Evolutionary conservation across 2,329 filamentous ascomycete species (phyloP), one percentile per base, ranked within the genome.

Genomic region (Arthroderma uncinatum): DNA sequence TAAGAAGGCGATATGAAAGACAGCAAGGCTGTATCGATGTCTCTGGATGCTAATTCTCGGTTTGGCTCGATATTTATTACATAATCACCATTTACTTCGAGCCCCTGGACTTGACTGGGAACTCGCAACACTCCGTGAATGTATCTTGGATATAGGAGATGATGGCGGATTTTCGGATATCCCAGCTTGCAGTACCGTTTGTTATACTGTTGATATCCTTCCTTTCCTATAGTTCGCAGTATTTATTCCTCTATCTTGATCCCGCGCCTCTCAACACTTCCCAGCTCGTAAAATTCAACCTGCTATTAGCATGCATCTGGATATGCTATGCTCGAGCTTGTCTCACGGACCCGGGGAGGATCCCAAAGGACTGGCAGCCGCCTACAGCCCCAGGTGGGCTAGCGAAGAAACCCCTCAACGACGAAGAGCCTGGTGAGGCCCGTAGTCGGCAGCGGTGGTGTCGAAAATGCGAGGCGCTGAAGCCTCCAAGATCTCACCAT

Each of bases 401-500:
- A 10, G 4, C 12, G n/a, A 30, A n/a, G 21, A 60, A 64, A 9
- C 57, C 64, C 3, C 53, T 42, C 14, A 37, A 61, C 47, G 63
- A 64, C 39, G 55, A 58, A 12, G 63, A 66, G 10, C 33, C 5
- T 5, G 9, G 14, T 7, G 50, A 48, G n/a, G 19, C 21, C 30
- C 34, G 1, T 16, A 37, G 59, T 23, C 68, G 74, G 52, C 70
- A 72, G 55, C 67, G 76, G 60, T 85, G 82, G 81, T 85, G 82
- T 66, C 75, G 79, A 59, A 82, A 78, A 71, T 85, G 82, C 62
- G 75, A 82, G 61, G 76, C 78, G 39, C 73, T 74, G 58, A 85
- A 85, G 64, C 82, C 82, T 4, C 81, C 82, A 10, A 71, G 82
- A 60, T 78, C 82, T 21, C 82, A 85, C 70, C 82, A 85, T 66